phyloP scores from a whole-genome alignment of 345 rosid species.

The Viola odorata region DNA sequence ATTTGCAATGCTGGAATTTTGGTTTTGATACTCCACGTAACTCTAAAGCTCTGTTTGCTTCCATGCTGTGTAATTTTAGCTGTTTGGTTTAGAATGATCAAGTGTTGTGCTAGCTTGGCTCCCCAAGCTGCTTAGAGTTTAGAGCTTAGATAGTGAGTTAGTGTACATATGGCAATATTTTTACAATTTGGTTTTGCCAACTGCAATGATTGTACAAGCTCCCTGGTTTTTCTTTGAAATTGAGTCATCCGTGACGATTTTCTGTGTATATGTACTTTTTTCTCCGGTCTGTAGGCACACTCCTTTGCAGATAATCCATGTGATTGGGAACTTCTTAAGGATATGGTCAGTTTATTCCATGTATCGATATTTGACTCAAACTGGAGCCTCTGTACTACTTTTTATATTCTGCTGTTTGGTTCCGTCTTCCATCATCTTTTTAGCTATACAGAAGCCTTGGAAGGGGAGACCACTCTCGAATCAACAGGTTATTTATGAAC shows the following conservation, averaged over 20 bases:
- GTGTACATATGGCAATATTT: no score
- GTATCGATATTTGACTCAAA: constrained; percentile 67
- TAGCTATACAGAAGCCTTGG: constrained; percentile 91
- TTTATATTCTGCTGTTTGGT: constrained; percentile 83
- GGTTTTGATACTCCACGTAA: background rate
- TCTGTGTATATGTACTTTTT: constrained; percentile 3
- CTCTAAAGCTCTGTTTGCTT: no score
- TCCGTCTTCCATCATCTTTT: constrained; percentile 64
- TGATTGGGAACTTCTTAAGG: constrained; percentile 70
- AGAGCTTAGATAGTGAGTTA: no score
- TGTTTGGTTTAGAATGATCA: no score
- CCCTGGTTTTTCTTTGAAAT: background rate
- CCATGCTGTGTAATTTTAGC: no score
- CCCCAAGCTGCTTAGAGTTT: no score
- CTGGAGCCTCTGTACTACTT: constrained; percentile 83
- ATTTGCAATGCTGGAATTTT: background rate
- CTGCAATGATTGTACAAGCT: no score
- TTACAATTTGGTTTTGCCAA: no score
- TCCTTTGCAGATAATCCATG: constrained; percentile 78
- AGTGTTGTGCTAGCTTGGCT: no score
- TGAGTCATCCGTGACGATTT: background rate
- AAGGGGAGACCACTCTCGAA: constrained; percentile 87
- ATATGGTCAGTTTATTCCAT: constrained; percentile 96
- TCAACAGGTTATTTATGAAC: constrained; percentile 53
- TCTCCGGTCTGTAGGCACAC: constrained; percentile 47